Base-by-base conservation (phyloP, 805 yeast species). In the Saccharomycopsis selenospora region DNA sequence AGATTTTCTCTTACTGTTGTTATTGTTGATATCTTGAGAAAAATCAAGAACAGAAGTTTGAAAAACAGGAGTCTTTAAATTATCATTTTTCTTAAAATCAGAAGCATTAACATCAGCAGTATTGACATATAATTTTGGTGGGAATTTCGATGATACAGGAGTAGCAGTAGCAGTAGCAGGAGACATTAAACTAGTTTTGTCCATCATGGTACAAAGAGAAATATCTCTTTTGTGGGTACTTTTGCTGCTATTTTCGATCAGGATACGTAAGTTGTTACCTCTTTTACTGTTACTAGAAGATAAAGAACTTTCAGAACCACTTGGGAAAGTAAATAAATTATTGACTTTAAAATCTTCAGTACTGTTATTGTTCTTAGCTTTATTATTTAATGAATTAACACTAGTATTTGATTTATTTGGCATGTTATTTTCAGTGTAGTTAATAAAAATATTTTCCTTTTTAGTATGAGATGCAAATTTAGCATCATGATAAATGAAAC, bases 21-120 rank as follows among this genome's bases (percentile, higher is more conserved):
- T 26, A 20, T 7, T 8, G 20, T n/a, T 26, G n/a, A n/a, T n/a
- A 5, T 11, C 24, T 6, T 13, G 5, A 4, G 49, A 45, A 36
- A 52, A 52, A 36, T 52, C 55, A 18, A 52, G 38, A 18, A 52
- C 55, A 24, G 45, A 41, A 7, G 55, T 52, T 24, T 40, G 48
- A 30, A 52, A 52, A n/a, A 49, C 45, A 4, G 55, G 53, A 25
- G 54, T 51, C 14, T 45, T 48, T 13, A 49, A 26, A 18, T 14
- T 41, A 30, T 45, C 36, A 36, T 45, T 44, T 13, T 26, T 41
- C 17, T 44, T 29, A 24, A 42, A 48, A 24, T 42, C 51, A 22
- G 23, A 38, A 11, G 48, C 28, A 24, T 43, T 40, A 29, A 40
- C 42, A 20, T 18, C 36, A 28, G 24, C 18, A 27, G n/a, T 28